Evolutionary conservation across 805 yeast species (phyloP).

Genomic region (Wickerhamomyces tratensis): DNA sequence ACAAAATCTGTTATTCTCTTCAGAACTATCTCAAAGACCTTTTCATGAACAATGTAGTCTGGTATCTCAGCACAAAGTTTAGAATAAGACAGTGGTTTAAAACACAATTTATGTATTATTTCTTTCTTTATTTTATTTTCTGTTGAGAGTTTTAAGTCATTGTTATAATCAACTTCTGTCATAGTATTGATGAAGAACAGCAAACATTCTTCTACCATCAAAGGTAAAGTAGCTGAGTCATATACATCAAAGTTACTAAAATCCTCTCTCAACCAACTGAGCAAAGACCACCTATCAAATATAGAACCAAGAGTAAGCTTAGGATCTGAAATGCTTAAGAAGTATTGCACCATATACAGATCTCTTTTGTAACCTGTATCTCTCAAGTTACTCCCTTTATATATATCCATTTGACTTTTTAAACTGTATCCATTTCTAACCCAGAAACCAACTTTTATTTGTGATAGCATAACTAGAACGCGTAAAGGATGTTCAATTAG

Average conservation of each 20-base stretch:
- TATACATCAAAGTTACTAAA: conserved; percentile 32
- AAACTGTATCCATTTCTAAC: conserved; percentile 87
- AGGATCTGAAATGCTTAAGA: conserved; percentile 47
- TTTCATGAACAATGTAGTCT: conserved; percentile 65
- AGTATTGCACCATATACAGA: conserved; percentile 55
- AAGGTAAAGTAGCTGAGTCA: conserved; percentile 33
- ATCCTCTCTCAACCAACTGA: conserved; percentile 39
- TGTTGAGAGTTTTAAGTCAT: conserved; percentile 37
- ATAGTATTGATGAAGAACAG: conserved; percentile 57
- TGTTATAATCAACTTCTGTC: conserved; percentile 55
- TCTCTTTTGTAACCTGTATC: conserved; percentile 81
- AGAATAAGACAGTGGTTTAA: conserved; percentile 62
- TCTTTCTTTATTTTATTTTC: conserved; percentile 51
- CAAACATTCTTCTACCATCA: conserved; percentile 74
- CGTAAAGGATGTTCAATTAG: conserved; percentile 70
- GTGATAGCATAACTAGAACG: conserved; percentile 68
- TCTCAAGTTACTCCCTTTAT: conserved; percentile 67
- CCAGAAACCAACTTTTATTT: conserved; percentile 86
- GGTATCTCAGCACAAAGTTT: conserved; percentile 62
- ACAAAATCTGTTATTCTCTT: conserved; percentile 46
- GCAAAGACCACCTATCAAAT: conserved; percentile 61
- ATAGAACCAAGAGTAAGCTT: conserved; percentile 46
- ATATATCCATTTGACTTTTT: conserved; percentile 69
- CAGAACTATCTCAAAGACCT: conserved; percentile 58
- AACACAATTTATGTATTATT: conserved; percentile 76